Evolutionary conservation across 2,329 filamentous ascomycete species (phyloP).

Genomic region (Mycosphaerelloides madeirae): DNA sequence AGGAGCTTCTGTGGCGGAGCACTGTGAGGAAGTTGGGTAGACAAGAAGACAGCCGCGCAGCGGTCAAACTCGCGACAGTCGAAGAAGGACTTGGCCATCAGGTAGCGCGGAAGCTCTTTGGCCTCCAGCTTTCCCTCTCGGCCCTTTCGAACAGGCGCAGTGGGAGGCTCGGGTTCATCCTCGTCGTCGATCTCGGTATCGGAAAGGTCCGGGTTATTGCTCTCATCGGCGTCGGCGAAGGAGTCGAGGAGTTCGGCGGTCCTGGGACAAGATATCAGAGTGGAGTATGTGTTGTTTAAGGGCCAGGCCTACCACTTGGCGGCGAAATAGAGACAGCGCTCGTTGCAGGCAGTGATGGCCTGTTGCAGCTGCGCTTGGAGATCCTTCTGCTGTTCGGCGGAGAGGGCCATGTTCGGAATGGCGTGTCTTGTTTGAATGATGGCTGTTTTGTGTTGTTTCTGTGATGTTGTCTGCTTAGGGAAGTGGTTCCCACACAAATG

Average conservation of each 20-base stretch:
- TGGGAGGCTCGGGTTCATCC: constrained; percentile 40
- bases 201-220: constrained; percentile 40
- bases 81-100: constrained; percentile 89
- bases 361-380: constrained; percentile 73
- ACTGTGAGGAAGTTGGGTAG: constrained; percentile 58
- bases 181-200: constrained; percentile 46
- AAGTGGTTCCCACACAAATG: not conserved
- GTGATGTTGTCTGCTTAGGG: too few species aligned
- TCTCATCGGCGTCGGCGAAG: constrained; percentile 54
- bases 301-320: constrained; percentile 72
- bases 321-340: constrained; percentile 91
- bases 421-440: not conserved
- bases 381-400: constrained; percentile 48
- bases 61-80: constrained; percentile 94
- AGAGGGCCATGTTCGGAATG: constrained; percentile 24
- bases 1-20: constrained; percentile 29
- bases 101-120: constrained; percentile 73
- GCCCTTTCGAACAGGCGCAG: constrained; percentile 57
- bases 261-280: constrained; percentile 50
- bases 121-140: constrained; percentile 69
- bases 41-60: constrained; percentile 72
- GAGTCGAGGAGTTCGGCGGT: constrained; percentile 89
- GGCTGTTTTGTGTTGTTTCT: too few species aligned
- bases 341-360: constrained; percentile 84
- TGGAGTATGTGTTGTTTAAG: not conserved